Evolutionary conservation across 2,329 filamentous ascomycete genomes (phyloP), one percentile per base, ranked within the genome.

Genomic region (Ophiocordyceps camponoti-rufipedis): DNA sequence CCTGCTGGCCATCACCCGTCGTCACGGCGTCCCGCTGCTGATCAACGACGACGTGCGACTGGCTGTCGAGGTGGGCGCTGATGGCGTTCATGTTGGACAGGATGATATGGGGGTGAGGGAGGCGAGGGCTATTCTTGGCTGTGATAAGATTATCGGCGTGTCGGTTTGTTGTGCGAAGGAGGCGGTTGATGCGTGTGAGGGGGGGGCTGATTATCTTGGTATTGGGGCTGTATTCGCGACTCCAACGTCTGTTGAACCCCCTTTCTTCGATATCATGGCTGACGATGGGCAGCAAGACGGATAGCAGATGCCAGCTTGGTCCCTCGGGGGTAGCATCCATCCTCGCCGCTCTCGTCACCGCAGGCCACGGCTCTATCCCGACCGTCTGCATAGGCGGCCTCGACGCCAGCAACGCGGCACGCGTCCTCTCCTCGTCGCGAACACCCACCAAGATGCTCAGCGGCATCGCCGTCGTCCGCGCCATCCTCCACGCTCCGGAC

Each of bases 31-130:
- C 3, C 89, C 89, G 29, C 72, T 96, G 47, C 68, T 96, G 46
- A 87, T 96, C 67, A 96, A 96, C 58, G 91, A 96, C 60, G 78
- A 88, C 12, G 75, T 95, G 6, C 88, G 94, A 58, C 85, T 96
- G 28, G 88, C 87, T 9, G 71, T 86, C 16, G 87, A 86, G 13
- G 74, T 88, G 41, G 84, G 79, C 12, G 91, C 85, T 47, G 89
- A 95, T 65, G 91, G 91, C 42, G 86, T 94, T 9, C 91, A 96
- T 60, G 75, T 96, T 44, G 91, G 91, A 7, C 89, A 96, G 66
- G 88, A 95, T 71, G 89, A 96, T 61, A 80, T 94, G 69, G 70
- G 81, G 84, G 61, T 52, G 71, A 61, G 13, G 3, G 49, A 61
- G 38, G 88, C 87, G 2, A 81, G 85, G 47, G 69, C 65, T 19